A percentile compares a stretch with the other conserved stretches of the same genome.
These are phyloP conservation scores for Oxytropis ochrocephala DNA, from an alignment of 306 rosid genomes.

Conservation along the genomic window DNA sequence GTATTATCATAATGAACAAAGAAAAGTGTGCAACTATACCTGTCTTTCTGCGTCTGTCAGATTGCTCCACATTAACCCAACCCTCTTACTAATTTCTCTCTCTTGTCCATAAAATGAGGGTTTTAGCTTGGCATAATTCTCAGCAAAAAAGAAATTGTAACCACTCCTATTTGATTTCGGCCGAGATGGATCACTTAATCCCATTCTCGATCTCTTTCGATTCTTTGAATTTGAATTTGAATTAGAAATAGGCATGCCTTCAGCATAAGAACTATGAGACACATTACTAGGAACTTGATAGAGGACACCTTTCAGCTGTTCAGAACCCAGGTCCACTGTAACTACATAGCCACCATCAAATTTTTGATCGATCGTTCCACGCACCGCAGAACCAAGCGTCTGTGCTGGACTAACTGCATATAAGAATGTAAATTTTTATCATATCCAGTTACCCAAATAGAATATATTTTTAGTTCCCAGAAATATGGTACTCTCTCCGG, in stretches of 20 bases:
- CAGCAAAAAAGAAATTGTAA: constrained; percentile 70
- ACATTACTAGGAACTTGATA: constrained; percentile 50
- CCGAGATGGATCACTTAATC: constrained; percentile 50
- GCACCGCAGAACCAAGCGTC: constrained; percentile 39
- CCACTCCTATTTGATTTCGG: constrained; percentile 81
- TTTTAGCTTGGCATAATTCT: constrained; percentile 66
- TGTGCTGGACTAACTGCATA: constrained; percentile 37
- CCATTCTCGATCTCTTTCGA: constrained; percentile 51
- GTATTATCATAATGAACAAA: background rate
- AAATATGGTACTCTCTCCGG: no score
- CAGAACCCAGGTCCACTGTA: constrained; percentile 52
- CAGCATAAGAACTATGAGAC: constrained; percentile 29
- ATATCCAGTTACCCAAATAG: no score
- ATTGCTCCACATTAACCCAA: constrained; percentile 65
- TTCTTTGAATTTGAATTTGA: constrained; percentile 20
- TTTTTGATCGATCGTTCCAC: constrained; percentile 63
- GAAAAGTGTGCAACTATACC: constrained; percentile 29
- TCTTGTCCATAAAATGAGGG: constrained; percentile 64
- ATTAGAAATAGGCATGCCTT: background rate
- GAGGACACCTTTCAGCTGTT: constrained; percentile 55
- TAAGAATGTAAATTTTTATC: constrained; percentile 17
- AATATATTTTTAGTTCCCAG: no score
- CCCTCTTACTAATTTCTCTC: constrained; percentile 58
- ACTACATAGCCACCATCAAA: constrained; percentile 68
- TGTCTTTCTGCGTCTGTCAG: constrained; percentile 77